phyloP scores from a whole-genome alignment of 2,329 filamentous ascomycete genomes.

The Trichoderma gracile region DNA sequence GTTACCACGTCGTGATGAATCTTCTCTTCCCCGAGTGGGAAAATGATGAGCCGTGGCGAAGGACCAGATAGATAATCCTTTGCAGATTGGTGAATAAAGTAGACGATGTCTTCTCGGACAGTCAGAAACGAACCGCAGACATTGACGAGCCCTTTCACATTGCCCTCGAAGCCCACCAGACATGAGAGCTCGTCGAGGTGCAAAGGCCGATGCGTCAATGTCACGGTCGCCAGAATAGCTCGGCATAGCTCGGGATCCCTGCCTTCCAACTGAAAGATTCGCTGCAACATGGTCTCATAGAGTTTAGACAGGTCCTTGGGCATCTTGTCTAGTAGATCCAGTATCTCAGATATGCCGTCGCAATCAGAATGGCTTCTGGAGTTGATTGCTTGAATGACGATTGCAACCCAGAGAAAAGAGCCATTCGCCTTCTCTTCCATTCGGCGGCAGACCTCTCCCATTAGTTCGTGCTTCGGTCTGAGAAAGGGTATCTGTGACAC shows the following conservation, averaged over 20 bases:
- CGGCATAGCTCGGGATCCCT: background rate
- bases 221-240: background rate
- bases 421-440: constrained; percentile 38
- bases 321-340: background rate
- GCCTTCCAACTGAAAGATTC: background rate
- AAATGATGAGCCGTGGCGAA: constrained; percentile 32
- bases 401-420: constrained; percentile 36
- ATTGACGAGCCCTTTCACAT: background rate
- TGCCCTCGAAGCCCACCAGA: background rate
- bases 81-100: constrained; percentile 46
- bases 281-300: background rate
- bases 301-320: background rate
- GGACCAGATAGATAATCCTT: constrained; percentile 45
- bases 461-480: constrained; percentile 6
- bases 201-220: background rate
- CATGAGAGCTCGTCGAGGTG: background rate
- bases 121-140: constrained; percentile 46
- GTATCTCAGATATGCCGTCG: background rate
- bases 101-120: constrained; percentile 35
- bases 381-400: constrained; percentile 27
- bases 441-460: constrained; percentile 17
- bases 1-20: constrained; percentile 41
- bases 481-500: background rate
- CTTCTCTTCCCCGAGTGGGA: constrained; percentile 33
- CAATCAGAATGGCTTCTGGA: constrained; percentile 20